Evolutionary conservation across 2,329 filamentous ascomycete species (phyloP).

Genomic region (Fusarium setosum): DNA sequence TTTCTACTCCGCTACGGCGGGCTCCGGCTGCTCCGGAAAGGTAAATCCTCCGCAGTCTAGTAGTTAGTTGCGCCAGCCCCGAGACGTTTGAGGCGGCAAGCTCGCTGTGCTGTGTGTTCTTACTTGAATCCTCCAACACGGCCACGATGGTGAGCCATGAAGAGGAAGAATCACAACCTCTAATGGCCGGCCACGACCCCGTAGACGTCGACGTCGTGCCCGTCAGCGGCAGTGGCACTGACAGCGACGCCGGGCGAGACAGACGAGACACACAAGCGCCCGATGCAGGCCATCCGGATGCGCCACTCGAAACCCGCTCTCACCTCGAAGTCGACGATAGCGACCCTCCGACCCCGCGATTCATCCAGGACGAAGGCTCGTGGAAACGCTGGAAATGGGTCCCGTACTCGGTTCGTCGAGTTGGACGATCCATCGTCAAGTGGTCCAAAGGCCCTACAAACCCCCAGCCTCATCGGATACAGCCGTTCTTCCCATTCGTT

Average conservation of each 20-base stretch:
- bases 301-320: constrained; percentile 51
- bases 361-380: constrained; percentile 64
- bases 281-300: constrained; percentile 53
- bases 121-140: not conserved
- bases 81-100: constrained; percentile 19
- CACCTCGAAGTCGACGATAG: constrained; percentile 58
- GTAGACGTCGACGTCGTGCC: constrained; percentile 42
- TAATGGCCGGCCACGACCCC: constrained; percentile 50
- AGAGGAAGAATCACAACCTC: constrained; percentile 52
- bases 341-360: constrained; percentile 65
- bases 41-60: constrained; percentile 28
- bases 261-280: constrained; percentile 22
- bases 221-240: constrained; percentile 32
- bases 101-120: not conserved
- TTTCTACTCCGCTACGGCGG: constrained; percentile 12
- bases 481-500: constrained; percentile 71
- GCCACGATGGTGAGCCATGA: constrained; percentile 44
- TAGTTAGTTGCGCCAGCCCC: constrained; percentile 8
- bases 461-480: constrained; percentile 61
- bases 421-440: constrained; percentile 52
- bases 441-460: constrained; percentile 69
- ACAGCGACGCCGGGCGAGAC: constrained; percentile 18
- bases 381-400: constrained; percentile 68
- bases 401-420: constrained; percentile 64
- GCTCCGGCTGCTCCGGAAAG: constrained; percentile 17